Conservation (phyloP, 2,329 filamentous ascomycete genomes). For the Colletotrichum tabaci region DNA sequence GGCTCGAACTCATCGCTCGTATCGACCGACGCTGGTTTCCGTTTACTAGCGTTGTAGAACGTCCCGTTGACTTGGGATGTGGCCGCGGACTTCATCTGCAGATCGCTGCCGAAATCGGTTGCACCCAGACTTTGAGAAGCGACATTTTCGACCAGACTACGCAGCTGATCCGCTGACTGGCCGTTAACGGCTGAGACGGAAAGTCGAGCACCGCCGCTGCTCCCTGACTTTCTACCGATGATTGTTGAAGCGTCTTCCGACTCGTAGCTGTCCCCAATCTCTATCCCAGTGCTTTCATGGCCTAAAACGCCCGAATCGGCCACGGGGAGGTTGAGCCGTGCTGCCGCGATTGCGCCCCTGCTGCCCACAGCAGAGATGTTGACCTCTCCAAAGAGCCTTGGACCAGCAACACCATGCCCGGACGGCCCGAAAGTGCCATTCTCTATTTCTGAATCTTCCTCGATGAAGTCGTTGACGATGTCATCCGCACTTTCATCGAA, state of each 20-base stretch:
- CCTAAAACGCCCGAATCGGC: slow-evolving; percentile 46
- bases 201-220: slow-evolving; percentile 27
- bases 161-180: slow-evolving; percentile 65
- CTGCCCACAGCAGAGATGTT: slow-evolving; percentile 68
- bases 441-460: slow-evolving; percentile 85
- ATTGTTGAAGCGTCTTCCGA: slow-evolving; percentile 55
- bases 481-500: slow-evolving; percentile 54
- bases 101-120: slow-evolving; percentile 58
- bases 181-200: slow-evolving; percentile 50
- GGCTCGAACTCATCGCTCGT: slow-evolving; percentile 67
- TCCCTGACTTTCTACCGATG: slow-evolving; percentile 21
- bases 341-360: slow-evolving; percentile 65
- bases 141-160: slow-evolving; percentile 66
- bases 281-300: slow-evolving; percentile 57
- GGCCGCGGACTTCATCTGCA: slow-evolving; percentile 43
- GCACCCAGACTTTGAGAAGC: slow-evolving; percentile 70
- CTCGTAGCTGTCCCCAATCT: slow-evolving; percentile 63
- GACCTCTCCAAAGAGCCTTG: slow-evolving; percentile 70
- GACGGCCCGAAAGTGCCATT: slow-evolving; percentile 77
- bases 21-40: slow-evolving; percentile 65
- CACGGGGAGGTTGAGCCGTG: slow-evolving; percentile 64
- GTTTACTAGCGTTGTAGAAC: slow-evolving; percentile 68
- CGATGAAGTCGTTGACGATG: slow-evolving; percentile 59
- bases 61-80: slow-evolving; percentile 42
- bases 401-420: slow-evolving; percentile 51